These are phyloP conservation scores for Penicillium sp. DNA, from an alignment of 2,329 filamentous ascomycete species.

Conservation along the genomic window DNA sequence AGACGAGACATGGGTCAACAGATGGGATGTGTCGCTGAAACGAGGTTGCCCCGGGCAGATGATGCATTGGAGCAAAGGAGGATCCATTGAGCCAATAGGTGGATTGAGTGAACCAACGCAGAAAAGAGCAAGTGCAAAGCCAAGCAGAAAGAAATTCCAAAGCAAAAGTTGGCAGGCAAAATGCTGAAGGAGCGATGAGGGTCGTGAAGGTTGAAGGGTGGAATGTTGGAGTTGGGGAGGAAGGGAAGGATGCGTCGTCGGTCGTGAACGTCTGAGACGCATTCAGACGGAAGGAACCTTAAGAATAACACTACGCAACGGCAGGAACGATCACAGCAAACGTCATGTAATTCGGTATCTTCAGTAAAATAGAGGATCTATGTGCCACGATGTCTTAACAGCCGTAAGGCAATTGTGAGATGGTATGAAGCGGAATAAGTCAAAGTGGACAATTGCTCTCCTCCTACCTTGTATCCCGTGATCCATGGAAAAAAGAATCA, in stretches of 20 bases:
- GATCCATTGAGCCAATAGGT: slow-evolving; percentile 34
- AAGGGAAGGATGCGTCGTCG: background rate
- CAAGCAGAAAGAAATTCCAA: slow-evolving; percentile 3
- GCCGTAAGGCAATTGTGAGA: slow-evolving; percentile 37
- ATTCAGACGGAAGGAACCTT: background rate
- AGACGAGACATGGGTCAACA: slow-evolving; percentile 87
- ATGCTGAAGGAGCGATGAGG: slow-evolving; percentile 23
- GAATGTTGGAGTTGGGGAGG: background rate
- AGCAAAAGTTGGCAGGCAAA: slow-evolving; percentile 12
- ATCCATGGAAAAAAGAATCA: slow-evolving; percentile 52
- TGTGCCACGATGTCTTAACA: slow-evolving; percentile 44
- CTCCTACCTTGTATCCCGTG: slow-evolving; percentile 71
- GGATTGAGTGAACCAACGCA: slow-evolving; percentile 9
- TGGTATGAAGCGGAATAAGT: slow-evolving; percentile 44
- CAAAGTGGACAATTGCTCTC: slow-evolving; percentile 48
- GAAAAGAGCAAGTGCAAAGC: slow-evolving; percentile 27
- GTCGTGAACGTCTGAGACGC: background rate
- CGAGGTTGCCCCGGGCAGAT: slow-evolving; percentile 76
- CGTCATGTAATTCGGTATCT: slow-evolving; percentile 6
- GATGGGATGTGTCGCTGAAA: slow-evolving; percentile 88
- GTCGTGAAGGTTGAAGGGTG: background rate
- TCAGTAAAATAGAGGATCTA: slow-evolving; percentile 6
- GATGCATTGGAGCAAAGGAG: slow-evolving; percentile 72
- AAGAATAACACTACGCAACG: background rate
- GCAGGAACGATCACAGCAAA: background rate